Conservation (phyloP, 2,329 filamentous ascomycete genomes). For the Nigrospora sphaerica region DNA sequence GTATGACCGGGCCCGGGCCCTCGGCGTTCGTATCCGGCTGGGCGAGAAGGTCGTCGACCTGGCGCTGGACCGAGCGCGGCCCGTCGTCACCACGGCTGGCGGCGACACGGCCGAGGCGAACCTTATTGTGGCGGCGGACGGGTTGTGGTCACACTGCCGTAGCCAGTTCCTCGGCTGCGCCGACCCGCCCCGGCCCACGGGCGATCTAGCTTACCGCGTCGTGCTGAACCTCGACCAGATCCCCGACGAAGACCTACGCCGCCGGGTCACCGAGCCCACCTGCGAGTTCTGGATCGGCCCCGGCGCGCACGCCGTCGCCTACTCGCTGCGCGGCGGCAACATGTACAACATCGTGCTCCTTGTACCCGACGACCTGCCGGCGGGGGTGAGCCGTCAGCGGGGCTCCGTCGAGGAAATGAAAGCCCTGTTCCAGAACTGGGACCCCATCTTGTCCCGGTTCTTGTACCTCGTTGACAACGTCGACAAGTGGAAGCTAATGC, state of each 20-base stretch:
- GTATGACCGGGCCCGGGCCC: conserved; percentile 38
- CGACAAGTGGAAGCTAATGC: conserved; percentile 65
- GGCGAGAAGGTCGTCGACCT: conserved; percentile 38
- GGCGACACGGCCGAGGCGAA: conserved; percentile 38
- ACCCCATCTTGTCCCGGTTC: conserved; percentile 44
- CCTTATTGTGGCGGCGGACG: conserved; percentile 56
- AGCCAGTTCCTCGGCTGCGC: conserved; percentile 36
- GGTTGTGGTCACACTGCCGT: conserved; percentile 53
- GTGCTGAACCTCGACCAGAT: conserved; percentile 47
- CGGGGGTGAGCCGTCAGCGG: conserved; percentile 39
- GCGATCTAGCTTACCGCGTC: conserved; percentile 59
- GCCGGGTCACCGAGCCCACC: conserved; percentile 43
- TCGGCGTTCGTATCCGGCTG: conserved; percentile 45
- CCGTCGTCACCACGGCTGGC: conserved; percentile 29
- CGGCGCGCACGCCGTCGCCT: conserved; percentile 53
- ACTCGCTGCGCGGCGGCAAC: conserved; percentile 49
- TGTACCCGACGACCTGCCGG: conserved; percentile 55
- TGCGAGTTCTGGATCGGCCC: conserved; percentile 60
- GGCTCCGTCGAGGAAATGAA: conserved; percentile 56
- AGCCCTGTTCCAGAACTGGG: conserved; percentile 54
- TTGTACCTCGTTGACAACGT: conserved; percentile 47
- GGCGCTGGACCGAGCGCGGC: conserved; percentile 32
- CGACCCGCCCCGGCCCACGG: conserved; percentile 48
- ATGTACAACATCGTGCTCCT: conserved; percentile 62
- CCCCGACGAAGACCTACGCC: conserved; percentile 38